Evolutionary conservation across 495 filamentous ascomycete genomes (phyloP), one percentile per base, ranked within the genome.

Genomic region (Lasiosphaeris hirsuta): DNA sequence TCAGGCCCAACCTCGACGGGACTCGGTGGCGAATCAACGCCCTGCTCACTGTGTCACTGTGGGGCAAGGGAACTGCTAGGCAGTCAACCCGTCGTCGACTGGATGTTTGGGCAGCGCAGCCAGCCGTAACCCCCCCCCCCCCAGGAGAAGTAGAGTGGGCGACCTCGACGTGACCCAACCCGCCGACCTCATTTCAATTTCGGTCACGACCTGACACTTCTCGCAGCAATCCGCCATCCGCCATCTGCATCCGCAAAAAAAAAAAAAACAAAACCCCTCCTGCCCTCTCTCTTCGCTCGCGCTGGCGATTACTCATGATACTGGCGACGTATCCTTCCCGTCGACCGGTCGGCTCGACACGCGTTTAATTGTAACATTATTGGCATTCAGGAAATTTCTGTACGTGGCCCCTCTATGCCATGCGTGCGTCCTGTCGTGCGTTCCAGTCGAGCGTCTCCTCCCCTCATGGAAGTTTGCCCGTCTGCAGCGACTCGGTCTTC

Each of bases 291-390:
- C 37, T 4, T 39, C 19, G 13, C 49, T 42, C 42, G 11, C 19
- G 17, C 38, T 23, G 45, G 51, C 52, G 44, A 33, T n/a, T 38
- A 11, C 38, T 42, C 46, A 52, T 37, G 33, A 45, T 44, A 47
- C 45, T 57, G 49, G 59, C 60, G 34, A 4, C 15, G 10, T 57
- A 40, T 51, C 58, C 55, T 63, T 56, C 41, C 38, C 48, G 30
- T 37, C 52, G 35, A 41, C 51, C 44, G n/a, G 44, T 15, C 35
- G 39, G 48, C 43, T 15, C 56, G 56, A 49, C 53, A 47, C 46
- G 54, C 49, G 34, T 51, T 67, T 67, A 62, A 65, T 59, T 65
- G 59, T 67, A 67, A 41, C 62, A 61, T 67, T 65, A 58, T 58
- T 57, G 37, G 63, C 58, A 63, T 65, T 61, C 55, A 47, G 52